A percentile compares a stretch with the other conserved stretches of the same genome.
These are phyloP conservation scores for Phytophthora litchii DNA, from an alignment of 352 stramenopile species.

Conservation along the genomic window DNA sequence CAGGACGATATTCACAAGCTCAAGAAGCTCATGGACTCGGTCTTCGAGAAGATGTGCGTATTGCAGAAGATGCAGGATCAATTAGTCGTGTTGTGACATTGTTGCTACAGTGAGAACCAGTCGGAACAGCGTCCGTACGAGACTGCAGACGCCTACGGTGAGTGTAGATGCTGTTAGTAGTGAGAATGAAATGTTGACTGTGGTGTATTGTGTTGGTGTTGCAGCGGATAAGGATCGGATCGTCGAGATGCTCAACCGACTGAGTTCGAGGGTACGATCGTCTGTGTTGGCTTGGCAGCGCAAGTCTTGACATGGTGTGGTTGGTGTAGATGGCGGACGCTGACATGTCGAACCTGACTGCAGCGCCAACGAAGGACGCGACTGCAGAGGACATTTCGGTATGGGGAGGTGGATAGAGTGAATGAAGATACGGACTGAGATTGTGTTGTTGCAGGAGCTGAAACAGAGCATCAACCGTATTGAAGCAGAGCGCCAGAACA, in stretches of 20 bases:
- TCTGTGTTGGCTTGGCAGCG: not conserved
- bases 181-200: not conserved
- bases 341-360: constrained; percentile 89
- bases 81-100: constrained; percentile 4
- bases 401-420: not conserved
- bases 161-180: not conserved
- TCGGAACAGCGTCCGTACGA: constrained; percentile 65
- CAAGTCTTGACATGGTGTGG: constrained; percentile 3
- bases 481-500: constrained; percentile 80
- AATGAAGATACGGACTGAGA: not conserved
- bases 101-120: constrained; percentile 56
- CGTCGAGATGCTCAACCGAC: constrained; percentile 87
- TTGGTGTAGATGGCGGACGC: constrained; percentile 77
- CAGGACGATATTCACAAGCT: constrained; percentile 92
- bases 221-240: constrained; percentile 87
- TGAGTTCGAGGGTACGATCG: constrained; percentile 71
- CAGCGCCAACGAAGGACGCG: constrained; percentile 75
- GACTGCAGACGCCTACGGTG: constrained; percentile 79
- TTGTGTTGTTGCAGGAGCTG: constrained; percentile 49
- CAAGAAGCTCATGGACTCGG: constrained; percentile 91
- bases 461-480: constrained; percentile 79
- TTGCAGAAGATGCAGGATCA: not conserved
- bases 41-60: constrained; percentile 86
- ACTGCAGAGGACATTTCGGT: constrained; percentile 79
- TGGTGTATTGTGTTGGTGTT: constrained; percentile 2